A percentile compares a stretch with the other conserved stretches of the same genome.
phyloP scores from a whole-genome alignment of 495 filamentous ascomycete species.

The Talaromyces trachyspermus region DNA sequence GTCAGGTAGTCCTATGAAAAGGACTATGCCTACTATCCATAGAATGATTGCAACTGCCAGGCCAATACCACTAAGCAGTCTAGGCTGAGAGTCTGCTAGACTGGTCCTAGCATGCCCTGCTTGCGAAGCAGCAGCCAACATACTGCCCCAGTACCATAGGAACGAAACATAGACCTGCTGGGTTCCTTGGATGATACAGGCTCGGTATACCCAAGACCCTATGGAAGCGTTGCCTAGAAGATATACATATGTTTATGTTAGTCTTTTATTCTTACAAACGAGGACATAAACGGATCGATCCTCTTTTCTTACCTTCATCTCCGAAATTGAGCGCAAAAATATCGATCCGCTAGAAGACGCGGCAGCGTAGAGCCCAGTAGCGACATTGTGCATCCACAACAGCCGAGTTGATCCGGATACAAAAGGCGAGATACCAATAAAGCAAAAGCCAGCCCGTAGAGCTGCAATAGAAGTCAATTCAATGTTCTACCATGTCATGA shows the following conservation, averaged over 20 bases:
- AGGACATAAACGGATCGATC: not conserved
- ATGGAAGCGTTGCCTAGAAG: slow-evolving; percentile 51
- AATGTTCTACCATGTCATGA: not conserved
- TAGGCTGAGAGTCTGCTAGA: slow-evolving; percentile 18
- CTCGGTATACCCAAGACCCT: slow-evolving; percentile 58
- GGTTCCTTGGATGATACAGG: slow-evolving; percentile 55
- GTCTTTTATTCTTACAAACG: not conserved
- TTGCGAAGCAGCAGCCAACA: slow-evolving; percentile 23
- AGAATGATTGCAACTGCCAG: slow-evolving; percentile 47
- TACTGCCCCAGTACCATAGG: slow-evolving; percentile 61
- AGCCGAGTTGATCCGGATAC: slow-evolving; percentile 21
- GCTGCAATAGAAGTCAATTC: slow-evolving; percentile 8
- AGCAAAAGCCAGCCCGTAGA: slow-evolving; percentile 50
- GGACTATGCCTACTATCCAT: slow-evolving; percentile 44
- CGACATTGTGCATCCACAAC: slow-evolving; percentile 49
- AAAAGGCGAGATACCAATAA: slow-evolving; percentile 38
- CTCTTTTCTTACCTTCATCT: slow-evolving; percentile 38
- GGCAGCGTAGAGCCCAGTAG: slow-evolving; percentile 51
- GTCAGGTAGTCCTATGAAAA: slow-evolving; percentile 52
- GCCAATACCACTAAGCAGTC: slow-evolving; percentile 44
- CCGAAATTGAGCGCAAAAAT: slow-evolving; percentile 64
- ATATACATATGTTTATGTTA: not conserved
- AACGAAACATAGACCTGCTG: slow-evolving; percentile 55
- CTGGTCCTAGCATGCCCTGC: slow-evolving; percentile 12
- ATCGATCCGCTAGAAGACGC: slow-evolving; percentile 54